phyloP scores from a whole-genome alignment of 2,329 filamentous ascomycete species.

The Emergomyces pasteurianus region DNA sequence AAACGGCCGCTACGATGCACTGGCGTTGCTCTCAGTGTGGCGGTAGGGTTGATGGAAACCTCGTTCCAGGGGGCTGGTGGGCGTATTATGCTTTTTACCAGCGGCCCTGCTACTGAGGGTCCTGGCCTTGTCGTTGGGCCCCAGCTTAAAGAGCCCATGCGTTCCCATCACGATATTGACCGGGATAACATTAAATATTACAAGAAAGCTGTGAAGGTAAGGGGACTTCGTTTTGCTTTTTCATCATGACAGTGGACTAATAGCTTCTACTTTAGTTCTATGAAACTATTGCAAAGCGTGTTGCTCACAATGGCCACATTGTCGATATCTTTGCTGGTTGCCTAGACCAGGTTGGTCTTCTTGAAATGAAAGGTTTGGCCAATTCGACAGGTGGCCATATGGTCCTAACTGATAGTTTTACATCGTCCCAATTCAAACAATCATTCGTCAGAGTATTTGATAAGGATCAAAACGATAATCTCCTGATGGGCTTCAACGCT shows the following conservation, averaged over 20 bases:
- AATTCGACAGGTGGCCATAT: constrained; percentile 97
- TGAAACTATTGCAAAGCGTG: constrained; percentile 82
- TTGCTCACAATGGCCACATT: constrained; percentile 91
- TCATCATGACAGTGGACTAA: constrained; percentile 11
- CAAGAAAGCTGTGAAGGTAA: constrained; percentile 92
- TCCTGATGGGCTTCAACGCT: constrained; percentile 97
- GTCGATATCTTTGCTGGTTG: constrained; percentile 97
- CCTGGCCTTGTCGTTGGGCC: constrained; percentile 94
- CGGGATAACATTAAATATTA: constrained; percentile 99
- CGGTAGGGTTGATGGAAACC: constrained; percentile 80
- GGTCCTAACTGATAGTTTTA: constrained; percentile 97
- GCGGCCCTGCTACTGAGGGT: constrained; percentile 87
- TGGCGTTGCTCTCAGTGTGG: constrained; percentile 91
- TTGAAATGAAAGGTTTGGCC: constrained; percentile 95
- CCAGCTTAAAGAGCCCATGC: constrained; percentile 89
- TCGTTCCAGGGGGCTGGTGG: constrained; percentile 93
- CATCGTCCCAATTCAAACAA: constrained; percentile 98
- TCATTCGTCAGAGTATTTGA: constrained; percentile 96
- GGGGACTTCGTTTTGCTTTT: constrained; percentile 9
- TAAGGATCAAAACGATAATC: constrained; percentile 86
- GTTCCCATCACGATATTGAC: constrained; percentile 97
- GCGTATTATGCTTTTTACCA: constrained; percentile 93
- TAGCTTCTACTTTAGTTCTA: constrained; percentile 58
- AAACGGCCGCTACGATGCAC: constrained; percentile 83
- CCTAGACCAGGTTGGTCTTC: constrained; percentile 87